phyloP scores from a whole-genome alignment of 2,329 filamentous ascomycete genomes.

The Akanthomyces uredinophilus region DNA sequence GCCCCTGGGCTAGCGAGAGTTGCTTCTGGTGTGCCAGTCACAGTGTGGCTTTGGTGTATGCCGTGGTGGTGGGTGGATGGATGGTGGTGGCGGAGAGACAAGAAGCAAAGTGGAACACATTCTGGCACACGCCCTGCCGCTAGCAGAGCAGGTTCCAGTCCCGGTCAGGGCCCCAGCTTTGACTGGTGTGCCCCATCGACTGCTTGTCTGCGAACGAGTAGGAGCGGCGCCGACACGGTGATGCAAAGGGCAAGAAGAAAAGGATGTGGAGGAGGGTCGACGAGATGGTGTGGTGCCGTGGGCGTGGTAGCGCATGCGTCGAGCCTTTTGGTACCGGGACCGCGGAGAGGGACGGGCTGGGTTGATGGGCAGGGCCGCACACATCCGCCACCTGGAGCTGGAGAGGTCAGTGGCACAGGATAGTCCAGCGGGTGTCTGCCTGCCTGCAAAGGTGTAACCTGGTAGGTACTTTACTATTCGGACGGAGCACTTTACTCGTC shows the following conservation, averaged over 20 bases:
- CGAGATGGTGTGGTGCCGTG: neutral
- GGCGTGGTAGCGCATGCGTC: conserved; percentile 4
- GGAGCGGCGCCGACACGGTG: neutral
- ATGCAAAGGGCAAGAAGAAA: neutral
- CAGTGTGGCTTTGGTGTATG: too few relatives aligned
- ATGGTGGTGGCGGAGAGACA: neutral
- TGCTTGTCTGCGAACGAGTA: neutral
- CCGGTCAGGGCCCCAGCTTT: conserved; percentile 6
- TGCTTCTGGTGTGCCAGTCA: neutral
- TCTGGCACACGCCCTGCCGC: conserved; percentile 1
- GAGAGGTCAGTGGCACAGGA: too few relatives aligned
- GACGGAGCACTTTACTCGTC: too few relatives aligned
- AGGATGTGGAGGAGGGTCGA: neutral
- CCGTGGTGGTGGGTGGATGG: too few relatives aligned
- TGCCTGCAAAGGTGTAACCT: too few relatives aligned
- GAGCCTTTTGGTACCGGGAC: conserved; percentile 4
- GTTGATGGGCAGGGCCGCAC: neutral
- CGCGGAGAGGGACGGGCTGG: neutral
- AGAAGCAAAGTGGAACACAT: neutral
- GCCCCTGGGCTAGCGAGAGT: conserved; percentile 7
- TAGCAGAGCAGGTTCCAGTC: neutral
- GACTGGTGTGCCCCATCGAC: neutral
- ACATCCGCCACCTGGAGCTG: neutral
- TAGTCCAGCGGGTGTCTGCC: too few relatives aligned
- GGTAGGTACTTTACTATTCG: too few relatives aligned